These are phyloP conservation scores for Posidonia oceanica DNA, from an alignment of 116 monocot species.

Conservation along the genomic window DNA sequence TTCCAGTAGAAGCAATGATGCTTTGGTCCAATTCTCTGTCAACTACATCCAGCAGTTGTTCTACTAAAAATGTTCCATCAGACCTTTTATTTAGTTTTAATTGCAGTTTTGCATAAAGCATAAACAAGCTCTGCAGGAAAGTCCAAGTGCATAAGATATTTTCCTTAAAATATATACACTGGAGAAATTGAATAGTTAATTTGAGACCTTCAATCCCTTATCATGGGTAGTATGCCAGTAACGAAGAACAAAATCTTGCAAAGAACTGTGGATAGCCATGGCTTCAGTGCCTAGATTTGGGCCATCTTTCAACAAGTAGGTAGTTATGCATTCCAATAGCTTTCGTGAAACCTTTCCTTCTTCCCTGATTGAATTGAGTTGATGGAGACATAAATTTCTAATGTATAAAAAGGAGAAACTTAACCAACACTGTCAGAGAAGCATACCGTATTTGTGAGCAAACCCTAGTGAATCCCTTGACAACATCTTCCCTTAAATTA, in stretches of 20 bases:
- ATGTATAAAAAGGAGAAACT: too few species aligned
- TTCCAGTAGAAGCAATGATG: slow-evolving; percentile 19
- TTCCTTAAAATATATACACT: not conserved
- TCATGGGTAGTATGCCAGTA: slow-evolving; percentile 76
- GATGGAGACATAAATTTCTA: not conserved
- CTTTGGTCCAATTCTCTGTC: slow-evolving; percentile 61
- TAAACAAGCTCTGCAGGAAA: slow-evolving; percentile 42
- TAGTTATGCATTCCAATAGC: slow-evolving; percentile 81
- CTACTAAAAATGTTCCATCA: slow-evolving; percentile 30
- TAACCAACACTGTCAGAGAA: not conserved
- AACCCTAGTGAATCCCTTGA: slow-evolving; percentile 47
- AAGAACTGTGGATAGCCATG: slow-evolving; percentile 54
- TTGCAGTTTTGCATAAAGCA: slow-evolving; percentile 55
- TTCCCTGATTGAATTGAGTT: slow-evolving; percentile 33
- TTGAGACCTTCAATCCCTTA: slow-evolving; percentile 52
- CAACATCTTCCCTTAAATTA: slow-evolving; percentile 41
- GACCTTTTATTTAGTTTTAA: slow-evolving; percentile 38
- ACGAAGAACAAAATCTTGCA: slow-evolving; percentile 56
- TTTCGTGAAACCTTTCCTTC: slow-evolving; percentile 87
- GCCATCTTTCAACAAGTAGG: slow-evolving; percentile 72
- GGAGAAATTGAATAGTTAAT: not conserved
- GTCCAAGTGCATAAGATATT: slow-evolving; percentile 5
- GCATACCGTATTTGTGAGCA: slow-evolving; percentile 51
- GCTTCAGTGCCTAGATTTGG: slow-evolving; percentile 66
- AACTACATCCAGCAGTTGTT: slow-evolving; percentile 61